These are phyloP conservation scores for Hypsizygus marmoreus DNA, from an alignment of 768 basidiomycete genomes.

Conservation along the genomic window DNA sequence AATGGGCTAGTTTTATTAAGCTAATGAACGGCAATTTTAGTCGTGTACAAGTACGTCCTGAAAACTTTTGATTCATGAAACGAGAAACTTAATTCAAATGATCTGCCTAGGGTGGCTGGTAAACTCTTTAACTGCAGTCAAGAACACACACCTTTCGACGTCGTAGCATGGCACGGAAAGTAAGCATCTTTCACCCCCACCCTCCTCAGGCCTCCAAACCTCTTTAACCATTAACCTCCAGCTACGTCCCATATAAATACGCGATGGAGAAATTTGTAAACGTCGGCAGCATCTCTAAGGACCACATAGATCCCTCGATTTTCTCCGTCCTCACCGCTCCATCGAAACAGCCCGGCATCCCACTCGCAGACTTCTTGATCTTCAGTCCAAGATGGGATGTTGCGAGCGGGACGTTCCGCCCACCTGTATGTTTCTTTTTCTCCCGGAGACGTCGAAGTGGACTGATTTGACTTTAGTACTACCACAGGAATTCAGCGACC, in stretches of 20 bases:
- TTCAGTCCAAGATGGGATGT: constrained; percentile 70
- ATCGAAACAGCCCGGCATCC: constrained; percentile 58
- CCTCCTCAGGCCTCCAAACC: not conserved
- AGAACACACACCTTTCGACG: constrained; percentile 70
- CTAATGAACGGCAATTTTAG: no score
- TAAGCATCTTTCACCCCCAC: constrained; percentile 27
- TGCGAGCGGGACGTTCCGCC: constrained; percentile 57
- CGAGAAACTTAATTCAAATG: not conserved
- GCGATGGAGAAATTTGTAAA: constrained; percentile 62
- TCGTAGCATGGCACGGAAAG: constrained; percentile 74
- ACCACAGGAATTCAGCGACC: constrained; percentile 61
- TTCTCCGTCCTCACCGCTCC: constrained; percentile 70
- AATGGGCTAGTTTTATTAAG: no score
- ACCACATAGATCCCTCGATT: constrained; percentile 71
- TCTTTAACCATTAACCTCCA: constrained; percentile 18
- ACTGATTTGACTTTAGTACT: constrained; percentile 41
- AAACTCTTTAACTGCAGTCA: constrained; percentile 55
- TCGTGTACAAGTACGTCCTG: constrained; percentile 48
- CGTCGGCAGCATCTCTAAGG: constrained; percentile 65
- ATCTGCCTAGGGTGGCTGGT: constrained; percentile 48
- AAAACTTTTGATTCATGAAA: not conserved
- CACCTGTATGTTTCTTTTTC: constrained; percentile 43
- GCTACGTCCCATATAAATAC: constrained; percentile 71
- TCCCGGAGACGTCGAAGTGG: not conserved
- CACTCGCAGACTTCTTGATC: constrained; percentile 65